Evolutionary conservation across 148 eudicot species (phyloP).

Genomic region (Drosera capensis): DNA sequence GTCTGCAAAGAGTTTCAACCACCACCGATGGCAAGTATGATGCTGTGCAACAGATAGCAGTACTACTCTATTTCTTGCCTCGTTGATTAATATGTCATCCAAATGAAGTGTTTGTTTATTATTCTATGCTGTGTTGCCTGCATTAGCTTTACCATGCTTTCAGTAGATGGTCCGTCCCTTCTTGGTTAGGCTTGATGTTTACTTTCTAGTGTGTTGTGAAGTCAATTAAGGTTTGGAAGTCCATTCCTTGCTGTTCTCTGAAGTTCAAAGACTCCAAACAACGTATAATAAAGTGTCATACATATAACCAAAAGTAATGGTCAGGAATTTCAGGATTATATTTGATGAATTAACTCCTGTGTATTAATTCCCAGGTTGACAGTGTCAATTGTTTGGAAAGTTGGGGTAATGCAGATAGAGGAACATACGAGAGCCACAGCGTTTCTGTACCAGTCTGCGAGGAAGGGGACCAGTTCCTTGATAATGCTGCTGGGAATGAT

Average conservation of each 20-base stretch:
- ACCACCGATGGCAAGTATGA: constrained; percentile 80
- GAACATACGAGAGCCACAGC: constrained; percentile 8
- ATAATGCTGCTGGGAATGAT: constrained; percentile 14
- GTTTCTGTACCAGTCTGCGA: constrained; percentile 10
- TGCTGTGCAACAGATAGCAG: constrained; percentile 56
- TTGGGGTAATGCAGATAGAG: constrained; percentile 11
- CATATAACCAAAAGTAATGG: not conserved
- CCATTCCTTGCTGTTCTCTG: too few species aligned
- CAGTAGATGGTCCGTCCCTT: too few species aligned
- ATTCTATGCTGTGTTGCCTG: too few species aligned
- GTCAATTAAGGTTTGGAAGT: too few species aligned
- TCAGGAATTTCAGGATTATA: not conserved
- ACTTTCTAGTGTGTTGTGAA: not conserved
- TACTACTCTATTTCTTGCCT: constrained; percentile 11
- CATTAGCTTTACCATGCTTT: too few species aligned
- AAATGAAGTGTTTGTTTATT: too few species aligned
- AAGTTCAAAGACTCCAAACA: too few species aligned
- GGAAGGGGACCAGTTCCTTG: constrained; percentile 14
- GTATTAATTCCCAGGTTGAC: constrained; percentile 42
- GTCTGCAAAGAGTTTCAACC: constrained; percentile 71
- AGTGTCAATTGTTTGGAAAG: constrained; percentile 29
- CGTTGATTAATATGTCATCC: too few species aligned
- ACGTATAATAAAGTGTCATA: too few species aligned
- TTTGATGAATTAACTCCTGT: constrained; percentile 2
- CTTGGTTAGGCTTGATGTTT: not conserved